Evolutionary conservation across 2,329 filamentous ascomycete species (phyloP).

Genomic region (Zymoseptoria crescenta): DNA sequence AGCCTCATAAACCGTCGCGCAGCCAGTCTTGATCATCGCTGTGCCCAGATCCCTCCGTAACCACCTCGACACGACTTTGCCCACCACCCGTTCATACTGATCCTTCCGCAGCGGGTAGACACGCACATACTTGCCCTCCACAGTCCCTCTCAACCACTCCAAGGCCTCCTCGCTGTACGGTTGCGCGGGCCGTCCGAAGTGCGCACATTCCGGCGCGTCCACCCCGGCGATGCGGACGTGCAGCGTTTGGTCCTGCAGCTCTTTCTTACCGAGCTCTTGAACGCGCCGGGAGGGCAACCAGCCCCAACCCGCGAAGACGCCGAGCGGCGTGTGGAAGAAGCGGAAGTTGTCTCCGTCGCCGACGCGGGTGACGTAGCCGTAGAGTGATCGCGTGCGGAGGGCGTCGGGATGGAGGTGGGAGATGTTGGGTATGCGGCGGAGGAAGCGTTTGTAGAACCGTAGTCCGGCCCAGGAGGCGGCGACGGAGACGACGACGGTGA

Average conservation of each 20-base stretch:
- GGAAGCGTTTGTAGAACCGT: slow-evolving; percentile 59
- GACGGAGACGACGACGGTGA: slow-evolving; percentile 43
- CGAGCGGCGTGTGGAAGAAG: slow-evolving; percentile 90
- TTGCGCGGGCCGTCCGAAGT: slow-evolving; percentile 84
- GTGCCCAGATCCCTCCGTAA: slow-evolving; percentile 69
- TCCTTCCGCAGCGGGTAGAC: slow-evolving; percentile 78
- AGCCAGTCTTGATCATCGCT: slow-evolving; percentile 76
- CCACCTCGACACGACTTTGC: slow-evolving; percentile 59
- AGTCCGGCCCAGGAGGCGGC: slow-evolving; percentile 47
- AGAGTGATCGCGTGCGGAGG: slow-evolving; percentile 67
- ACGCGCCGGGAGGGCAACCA: slow-evolving; percentile 19
- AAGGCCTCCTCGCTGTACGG: slow-evolving; percentile 76
- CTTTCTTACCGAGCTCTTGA: slow-evolving; percentile 9
- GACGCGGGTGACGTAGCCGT: slow-evolving; percentile 83
- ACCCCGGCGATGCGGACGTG: slow-evolving; percentile 83
- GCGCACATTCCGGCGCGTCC: slow-evolving; percentile 85
- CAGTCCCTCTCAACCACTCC: slow-evolving; percentile 66
- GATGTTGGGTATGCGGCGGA: slow-evolving; percentile 76
- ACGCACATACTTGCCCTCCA: slow-evolving; percentile 66
- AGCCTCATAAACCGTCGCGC: slow-evolving; percentile 90
- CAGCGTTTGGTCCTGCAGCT: slow-evolving; percentile 50
- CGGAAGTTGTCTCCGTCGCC: slow-evolving; percentile 96
- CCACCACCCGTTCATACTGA: slow-evolving; percentile 87
- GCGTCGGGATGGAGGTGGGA: slow-evolving; percentile 65
- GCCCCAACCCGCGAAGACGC: slow-evolving; percentile 80